Conservation (phyloP, 768 basidiomycete species). For the Leccinum fibrillosum region DNA sequence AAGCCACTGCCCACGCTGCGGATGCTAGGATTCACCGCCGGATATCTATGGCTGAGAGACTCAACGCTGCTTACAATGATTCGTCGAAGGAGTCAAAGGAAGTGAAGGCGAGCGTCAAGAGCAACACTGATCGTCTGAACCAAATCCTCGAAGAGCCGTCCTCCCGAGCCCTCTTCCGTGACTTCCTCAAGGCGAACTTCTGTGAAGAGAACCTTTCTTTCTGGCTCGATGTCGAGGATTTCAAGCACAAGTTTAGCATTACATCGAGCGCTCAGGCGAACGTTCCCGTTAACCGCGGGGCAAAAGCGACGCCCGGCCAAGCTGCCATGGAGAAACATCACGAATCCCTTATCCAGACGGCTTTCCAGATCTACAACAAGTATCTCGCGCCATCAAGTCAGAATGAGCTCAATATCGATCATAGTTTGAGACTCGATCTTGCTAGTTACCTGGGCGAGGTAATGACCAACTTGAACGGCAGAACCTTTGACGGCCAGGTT, state of each 20-base stretch:
- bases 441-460: conserved; percentile 92
- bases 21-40: conserved; percentile 74
- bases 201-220: conserved; percentile 98
- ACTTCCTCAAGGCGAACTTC: conserved; percentile 90
- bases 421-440: conserved; percentile 91
- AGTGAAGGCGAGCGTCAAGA: conserved; percentile 65
- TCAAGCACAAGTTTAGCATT: conserved; percentile 93
- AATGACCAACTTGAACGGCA: conserved; percentile 72
- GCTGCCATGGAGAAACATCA: conserved; percentile 97
- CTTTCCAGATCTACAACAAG: conserved; percentile 90
- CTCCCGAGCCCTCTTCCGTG: conserved; percentile 86
- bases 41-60: conserved; percentile 72
- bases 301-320: conserved; percentile 63
- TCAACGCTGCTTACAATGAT: conserved; percentile 51
- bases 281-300: conserved; percentile 36
- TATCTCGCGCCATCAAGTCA: conserved; percentile 95
- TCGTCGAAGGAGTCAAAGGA: conserved; percentile 44
- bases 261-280: conserved; percentile 86
- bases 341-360: conserved; percentile 90
- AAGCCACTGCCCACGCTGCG: conserved; percentile 30
- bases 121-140: conserved; percentile 85
- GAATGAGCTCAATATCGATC: conserved; percentile 98
- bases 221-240: conserved; percentile 96
- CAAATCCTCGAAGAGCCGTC: conserved; percentile 93
- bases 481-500: conserved; percentile 73